A percentile compares a stretch with the other conserved stretches of the same genome.
Conservation (phyloP, 805 yeast species). For the Lipomyces japonicus region DNA sequence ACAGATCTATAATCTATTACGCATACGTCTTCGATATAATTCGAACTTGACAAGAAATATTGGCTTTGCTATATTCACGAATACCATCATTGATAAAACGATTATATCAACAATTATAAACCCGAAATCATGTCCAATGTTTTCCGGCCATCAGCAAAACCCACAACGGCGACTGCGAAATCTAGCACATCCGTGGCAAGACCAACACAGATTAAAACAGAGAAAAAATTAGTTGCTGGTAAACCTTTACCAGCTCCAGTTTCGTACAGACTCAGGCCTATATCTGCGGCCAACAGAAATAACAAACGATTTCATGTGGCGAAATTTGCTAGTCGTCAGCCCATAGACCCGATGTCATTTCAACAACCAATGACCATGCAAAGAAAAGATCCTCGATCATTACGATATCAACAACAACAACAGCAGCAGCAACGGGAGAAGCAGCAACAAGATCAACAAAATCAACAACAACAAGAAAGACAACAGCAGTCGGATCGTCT, state of each 20-base stretch:
- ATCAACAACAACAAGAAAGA: neutral
- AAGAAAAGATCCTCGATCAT: constrained; percentile 86
- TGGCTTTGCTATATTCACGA: too few relatives aligned
- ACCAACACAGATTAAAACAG: neutral
- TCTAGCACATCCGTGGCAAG: neutral
- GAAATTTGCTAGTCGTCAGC: constrained; percentile 69
- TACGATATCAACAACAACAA: constrained; percentile 70
- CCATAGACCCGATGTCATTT: constrained; percentile 69
- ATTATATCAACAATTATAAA: too few relatives aligned
- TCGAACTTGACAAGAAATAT: too few relatives aligned
- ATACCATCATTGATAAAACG: too few relatives aligned
- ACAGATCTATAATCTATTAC: too few relatives aligned
- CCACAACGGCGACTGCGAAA: neutral
- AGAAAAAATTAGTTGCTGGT: neutral
- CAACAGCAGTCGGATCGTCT: constrained; percentile 22
- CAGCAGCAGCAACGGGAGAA: neutral
- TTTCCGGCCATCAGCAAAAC: neutral
- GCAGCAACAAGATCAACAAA: constrained; percentile 33
- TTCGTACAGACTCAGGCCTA: constrained; percentile 64
- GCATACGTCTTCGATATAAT: too few relatives aligned
- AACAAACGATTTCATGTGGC: constrained; percentile 63
- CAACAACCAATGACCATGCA: constrained; percentile 82
- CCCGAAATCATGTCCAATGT: constrained; percentile 1
- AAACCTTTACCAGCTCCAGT: constrained; percentile 11
- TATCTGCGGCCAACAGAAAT: constrained; percentile 60